Evolutionary conservation across 441 rosid species (phyloP).

Genomic region (Syzygium malaccense): DNA sequence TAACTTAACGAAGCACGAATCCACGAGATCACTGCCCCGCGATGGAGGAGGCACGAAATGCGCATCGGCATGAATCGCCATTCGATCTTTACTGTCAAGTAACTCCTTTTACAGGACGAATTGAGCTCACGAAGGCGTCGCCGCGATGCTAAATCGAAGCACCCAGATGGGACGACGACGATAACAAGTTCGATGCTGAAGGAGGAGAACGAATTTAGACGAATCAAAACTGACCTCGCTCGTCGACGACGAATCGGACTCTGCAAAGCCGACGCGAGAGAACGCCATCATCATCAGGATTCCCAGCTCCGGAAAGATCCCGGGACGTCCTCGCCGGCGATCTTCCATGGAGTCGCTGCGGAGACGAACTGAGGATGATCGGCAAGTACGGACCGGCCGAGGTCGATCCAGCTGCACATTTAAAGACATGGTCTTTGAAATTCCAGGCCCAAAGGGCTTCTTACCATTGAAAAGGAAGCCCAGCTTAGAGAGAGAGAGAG

Average conservation of each 20-base stretch:
- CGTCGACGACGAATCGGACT: conserved; percentile 6
- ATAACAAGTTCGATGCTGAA: neutral
- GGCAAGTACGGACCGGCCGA: neutral
- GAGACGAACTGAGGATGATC: neutral
- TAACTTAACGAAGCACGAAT: neutral
- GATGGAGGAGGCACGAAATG: neutral
- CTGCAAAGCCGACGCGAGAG: conserved; percentile 4
- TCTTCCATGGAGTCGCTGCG: conserved; percentile 13
- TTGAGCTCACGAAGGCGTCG: neutral
- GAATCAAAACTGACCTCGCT: conserved; percentile 21
- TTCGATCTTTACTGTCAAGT: neutral
- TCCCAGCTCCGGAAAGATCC: conserved; percentile 1
- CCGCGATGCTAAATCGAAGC: neutral
- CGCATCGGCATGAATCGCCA: neutral
- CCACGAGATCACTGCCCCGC: neutral
- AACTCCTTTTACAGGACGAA: neutral
- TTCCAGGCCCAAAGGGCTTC: neutral
- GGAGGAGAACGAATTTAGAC: neutral
- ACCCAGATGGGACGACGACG: neutral
- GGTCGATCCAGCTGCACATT: neutral
- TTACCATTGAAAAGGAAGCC: neutral
- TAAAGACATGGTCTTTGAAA: neutral
- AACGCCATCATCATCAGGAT: conserved; percentile 20
- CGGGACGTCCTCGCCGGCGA: neutral
- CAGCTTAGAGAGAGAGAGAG: neutral